Evolutionary conservation across 495 filamentous ascomycete species (phyloP).

Genomic region (Aspergillus leporis): DNA sequence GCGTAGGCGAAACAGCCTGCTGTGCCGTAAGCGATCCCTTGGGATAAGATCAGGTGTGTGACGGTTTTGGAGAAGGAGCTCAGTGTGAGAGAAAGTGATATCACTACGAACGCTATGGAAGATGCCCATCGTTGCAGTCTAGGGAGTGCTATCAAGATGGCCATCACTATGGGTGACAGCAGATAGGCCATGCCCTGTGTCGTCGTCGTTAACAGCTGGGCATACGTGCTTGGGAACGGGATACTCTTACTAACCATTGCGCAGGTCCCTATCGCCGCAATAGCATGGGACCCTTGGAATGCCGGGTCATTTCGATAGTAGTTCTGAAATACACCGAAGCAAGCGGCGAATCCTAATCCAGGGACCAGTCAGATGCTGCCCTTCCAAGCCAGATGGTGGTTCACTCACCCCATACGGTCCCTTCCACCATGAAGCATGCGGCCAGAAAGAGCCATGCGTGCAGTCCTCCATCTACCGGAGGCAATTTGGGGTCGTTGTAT

Average conservation of each 20-base stretch:
- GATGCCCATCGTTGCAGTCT: constrained; percentile 35
- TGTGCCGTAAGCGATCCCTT: constrained; percentile 52
- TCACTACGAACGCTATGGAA: constrained; percentile 43
- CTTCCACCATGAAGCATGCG: constrained; percentile 63
- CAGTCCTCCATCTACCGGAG: constrained; percentile 59
- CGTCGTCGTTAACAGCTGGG: not conserved
- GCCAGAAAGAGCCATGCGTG: constrained; percentile 66
- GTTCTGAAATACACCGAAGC: constrained; percentile 29
- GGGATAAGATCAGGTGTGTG: constrained; percentile 47
- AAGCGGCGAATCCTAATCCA: constrained; percentile 59
- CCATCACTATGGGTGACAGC: constrained; percentile 45
- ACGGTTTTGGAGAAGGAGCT: constrained; percentile 47
- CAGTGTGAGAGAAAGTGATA: constrained; percentile 38
- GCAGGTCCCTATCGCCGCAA: constrained; percentile 48
- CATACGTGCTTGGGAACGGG: not conserved
- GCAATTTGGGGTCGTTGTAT: constrained; percentile 19
- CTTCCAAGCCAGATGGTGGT: not conserved
- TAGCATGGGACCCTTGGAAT: constrained; percentile 14
- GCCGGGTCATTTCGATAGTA: not conserved
- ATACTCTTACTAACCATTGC: constrained; percentile 32
- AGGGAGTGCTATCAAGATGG: constrained; percentile 41
- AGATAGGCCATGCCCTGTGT: constrained; percentile 53
- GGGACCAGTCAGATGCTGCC: not conserved
- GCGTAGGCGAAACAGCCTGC: constrained; percentile 47
- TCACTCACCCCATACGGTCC: constrained; percentile 62